Base-by-base conservation (phyloP, 768 basidiomycete species). In the Leccinum subtestaceum region DNA sequence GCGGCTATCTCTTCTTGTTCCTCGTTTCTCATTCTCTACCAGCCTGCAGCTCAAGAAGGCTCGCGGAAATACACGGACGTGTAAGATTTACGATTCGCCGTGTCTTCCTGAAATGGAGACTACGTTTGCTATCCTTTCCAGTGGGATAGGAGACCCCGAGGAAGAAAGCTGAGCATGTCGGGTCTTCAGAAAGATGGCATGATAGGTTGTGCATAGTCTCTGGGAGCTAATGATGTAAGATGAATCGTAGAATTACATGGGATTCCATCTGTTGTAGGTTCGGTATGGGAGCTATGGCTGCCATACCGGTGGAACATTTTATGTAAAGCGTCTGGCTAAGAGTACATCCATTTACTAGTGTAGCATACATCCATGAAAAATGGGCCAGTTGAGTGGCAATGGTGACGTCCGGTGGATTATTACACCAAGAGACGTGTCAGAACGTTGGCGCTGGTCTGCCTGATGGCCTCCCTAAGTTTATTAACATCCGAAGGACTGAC, bases 41-140 rank as follows among this genome's bases (percentile, higher is more conserved):
- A 94, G 93, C 36, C 73, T 99, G 49, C 93, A 96, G 72, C 81
- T 98, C 51, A 91, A 91, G 76, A 99, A 99, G 71, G 88, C 87
- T 25, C 84, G 96, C 36, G 97, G 91, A 10, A 88, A 91, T 61
- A 94, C 91, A 52, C 90, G 97, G 57, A 86, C 92, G 21, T 97
- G 95, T 77, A 96, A 95, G 75, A 95, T 99, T 64, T 96, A 97
- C 66, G 97, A 99, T 78, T 96, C 94, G 4, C 97, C 97, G 0
- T 98, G 95, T 76, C 77, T 99, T 36, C 96, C 97, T 10, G 97
- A 99, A 74, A 93, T 91, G 64, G 96, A 98, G 71, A 94, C 89
- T 3, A 89, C 90, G 56, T 99, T 98, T 72, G 93, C 95, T 34
- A 98, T 98, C 74, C 87, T 93, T 55, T 76, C 85, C 8, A 86